These are phyloP conservation scores for Hemileccinum rubropunctum DNA, from an alignment of 768 basidiomycete genomes.

Conservation along the genomic window DNA sequence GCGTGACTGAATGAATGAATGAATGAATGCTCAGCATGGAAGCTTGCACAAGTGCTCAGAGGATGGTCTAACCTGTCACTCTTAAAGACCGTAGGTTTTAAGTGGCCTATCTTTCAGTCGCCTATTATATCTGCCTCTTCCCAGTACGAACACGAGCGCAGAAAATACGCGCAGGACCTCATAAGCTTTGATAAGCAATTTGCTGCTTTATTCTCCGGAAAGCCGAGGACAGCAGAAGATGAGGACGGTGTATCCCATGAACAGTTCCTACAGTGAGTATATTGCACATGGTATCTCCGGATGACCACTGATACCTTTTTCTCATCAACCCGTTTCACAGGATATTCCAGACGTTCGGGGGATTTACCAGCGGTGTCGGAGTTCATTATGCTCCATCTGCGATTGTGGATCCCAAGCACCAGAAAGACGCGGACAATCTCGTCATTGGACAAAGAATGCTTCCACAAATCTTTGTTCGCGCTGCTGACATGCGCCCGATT, in stretches of 20 bases:
- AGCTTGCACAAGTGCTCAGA: slow-evolving; percentile 43
- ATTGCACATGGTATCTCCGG: neutral
- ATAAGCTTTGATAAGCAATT: slow-evolving; percentile 70
- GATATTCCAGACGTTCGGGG: slow-evolving; percentile 37
- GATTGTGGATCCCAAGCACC: slow-evolving; percentile 33
- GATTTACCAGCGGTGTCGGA: slow-evolving; percentile 37
- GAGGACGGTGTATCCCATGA: slow-evolving; percentile 33
- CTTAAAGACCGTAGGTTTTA: slow-evolving; percentile 38
- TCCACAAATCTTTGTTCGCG: slow-evolving; percentile 34
- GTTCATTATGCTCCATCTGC: slow-evolving; percentile 39
- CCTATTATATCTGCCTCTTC: neutral
- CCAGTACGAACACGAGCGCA: slow-evolving; percentile 69
- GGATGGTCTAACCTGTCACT: slow-evolving; percentile 39
- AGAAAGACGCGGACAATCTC: slow-evolving; percentile 31
- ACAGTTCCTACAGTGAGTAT: slow-evolving; percentile 34
- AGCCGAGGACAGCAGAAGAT: slow-evolving; percentile 49
- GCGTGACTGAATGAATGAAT: slow-evolving; percentile 54
- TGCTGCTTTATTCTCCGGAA: slow-evolving; percentile 64
- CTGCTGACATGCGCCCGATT: slow-evolving; percentile 35
- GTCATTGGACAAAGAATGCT: slow-evolving; percentile 39
- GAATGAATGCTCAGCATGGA: slow-evolving; percentile 37
- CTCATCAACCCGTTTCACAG: slow-evolving; percentile 18
- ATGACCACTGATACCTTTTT: neutral
- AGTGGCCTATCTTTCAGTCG: neutral
- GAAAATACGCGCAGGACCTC: slow-evolving; percentile 67